A percentile compares a stretch with the other conserved stretches of the same genome.
Conservation (phyloP, 2,329 filamentous ascomycete genomes). For the Diaporthe velutina region DNA sequence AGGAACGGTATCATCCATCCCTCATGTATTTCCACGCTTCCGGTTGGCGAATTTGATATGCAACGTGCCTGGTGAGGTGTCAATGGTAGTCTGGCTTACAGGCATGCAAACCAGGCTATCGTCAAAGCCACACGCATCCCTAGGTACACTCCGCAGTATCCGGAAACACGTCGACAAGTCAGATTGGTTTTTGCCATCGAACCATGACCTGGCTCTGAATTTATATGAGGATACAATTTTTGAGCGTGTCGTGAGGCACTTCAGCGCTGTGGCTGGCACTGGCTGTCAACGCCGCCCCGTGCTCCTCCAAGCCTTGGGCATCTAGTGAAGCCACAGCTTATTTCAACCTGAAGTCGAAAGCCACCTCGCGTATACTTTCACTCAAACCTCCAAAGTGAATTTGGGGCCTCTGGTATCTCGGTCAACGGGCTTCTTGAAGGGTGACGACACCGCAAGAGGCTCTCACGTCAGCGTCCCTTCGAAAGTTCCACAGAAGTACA, state of each 20-base stretch:
- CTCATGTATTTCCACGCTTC: neutral
- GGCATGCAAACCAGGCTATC: neutral
- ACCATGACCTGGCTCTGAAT: neutral
- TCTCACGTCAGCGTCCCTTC: neutral
- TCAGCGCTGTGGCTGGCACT: neutral
- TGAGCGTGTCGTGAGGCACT: neutral
- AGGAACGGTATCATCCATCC: neutral
- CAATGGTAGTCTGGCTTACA: neutral
- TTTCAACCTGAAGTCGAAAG: neutral
- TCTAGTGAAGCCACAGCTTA: neutral
- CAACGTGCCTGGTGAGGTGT: neutral
- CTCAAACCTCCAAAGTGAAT: neutral
- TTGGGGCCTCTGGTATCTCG: neutral
- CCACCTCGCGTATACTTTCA: neutral
- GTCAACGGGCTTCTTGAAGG: neutral
- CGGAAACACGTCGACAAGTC: neutral
- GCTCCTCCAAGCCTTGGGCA: neutral
- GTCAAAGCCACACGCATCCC: neutral
- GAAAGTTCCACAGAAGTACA: neutral
- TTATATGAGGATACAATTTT: neutral
- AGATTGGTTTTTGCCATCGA: neutral
- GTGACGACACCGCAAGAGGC: neutral
- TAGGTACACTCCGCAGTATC: slow-evolving; percentile 17
- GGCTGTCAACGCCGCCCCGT: neutral
- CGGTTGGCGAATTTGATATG: neutral